phyloP scores from a whole-genome alignment of 2,329 filamentous ascomycete genomes.

The Fusarium temperatum region DNA sequence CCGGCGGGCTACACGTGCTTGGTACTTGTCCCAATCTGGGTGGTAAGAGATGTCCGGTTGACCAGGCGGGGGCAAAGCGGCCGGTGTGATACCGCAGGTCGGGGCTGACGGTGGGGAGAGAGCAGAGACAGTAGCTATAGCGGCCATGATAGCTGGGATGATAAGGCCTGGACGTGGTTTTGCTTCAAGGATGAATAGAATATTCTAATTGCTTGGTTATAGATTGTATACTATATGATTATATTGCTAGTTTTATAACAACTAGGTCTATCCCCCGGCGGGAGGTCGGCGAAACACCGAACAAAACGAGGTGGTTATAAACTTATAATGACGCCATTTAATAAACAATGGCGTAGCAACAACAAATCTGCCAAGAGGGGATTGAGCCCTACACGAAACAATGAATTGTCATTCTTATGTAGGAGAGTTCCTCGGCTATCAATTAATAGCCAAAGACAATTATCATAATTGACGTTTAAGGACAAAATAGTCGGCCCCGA shows the following conservation, averaged over 20 bases:
- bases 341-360: too few species aligned
- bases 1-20: neutral
- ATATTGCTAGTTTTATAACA: neutral
- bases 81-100: neutral
- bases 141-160: neutral
- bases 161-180: neutral
- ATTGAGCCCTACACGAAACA: too few species aligned
- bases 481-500: too few species aligned
- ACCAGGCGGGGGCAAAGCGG: neutral
- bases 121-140: neutral
- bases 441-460: neutral
- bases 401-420: too few species aligned
- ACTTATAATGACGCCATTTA: neutral
- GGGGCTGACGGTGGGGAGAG: neutral
- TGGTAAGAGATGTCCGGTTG: neutral
- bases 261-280: neutral
- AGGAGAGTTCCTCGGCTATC: accelerated
- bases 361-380: neutral
- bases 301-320: too few species aligned
- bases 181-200: neutral
- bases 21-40: neutral
- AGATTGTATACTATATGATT: too few species aligned
- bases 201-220: neutral
- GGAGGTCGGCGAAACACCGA: too few species aligned
- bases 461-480: neutral